Evolutionary conservation across 2,329 filamentous ascomycete species (phyloP), one percentile per base, ranked within the genome.

Genomic region (Pseudomassariella vexata): DNA sequence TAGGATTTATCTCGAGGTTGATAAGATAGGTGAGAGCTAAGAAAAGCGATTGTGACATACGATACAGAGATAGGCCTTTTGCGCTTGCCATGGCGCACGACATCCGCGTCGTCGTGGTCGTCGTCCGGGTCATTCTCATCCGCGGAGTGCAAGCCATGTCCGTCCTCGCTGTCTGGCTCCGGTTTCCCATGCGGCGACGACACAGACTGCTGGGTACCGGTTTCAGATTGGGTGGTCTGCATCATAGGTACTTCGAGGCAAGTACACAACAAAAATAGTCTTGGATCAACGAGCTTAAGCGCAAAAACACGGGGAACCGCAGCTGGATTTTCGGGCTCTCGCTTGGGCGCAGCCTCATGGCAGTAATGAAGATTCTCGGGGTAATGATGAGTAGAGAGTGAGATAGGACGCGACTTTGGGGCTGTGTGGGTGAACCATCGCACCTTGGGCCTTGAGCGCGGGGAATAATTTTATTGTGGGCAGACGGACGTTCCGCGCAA

Each of bases 61-160:
- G 73, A 77, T 39, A 77, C 73, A 37, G 73, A 76, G 30, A 76
- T 65, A 38, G 72, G 71, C 37, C 75, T 65, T 53, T 78, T 79
- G 40, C 75, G 69, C 55, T 79, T 79, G 37, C 69, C 65, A 39
- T 53, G 59, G 32, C 61, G 62, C 19, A 53, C 53, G 23, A 47
- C 40, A 28, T 59, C 39, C 31, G 47, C 48, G 19, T 55, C 50
- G 28, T 52, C 47, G 9, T 50, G 44, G 32, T 68, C 63, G 36
- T 65, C 63, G 25, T 70, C 66, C 34, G 56, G 47, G 31, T 64
- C 59, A 29, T 53, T 48, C 26, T 65, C 62, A 30, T 63, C 63
- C 22, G 48, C 62, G 48, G 68, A 73, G 30, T 66, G 60, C 34
- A 49, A 40, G 27, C 42, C 41, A 40, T 61, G 57, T 35, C 54